Conservation (phyloP, 2,329 filamentous ascomycete species). For the Immersiporthe knoxdaviesiana region DNA sequence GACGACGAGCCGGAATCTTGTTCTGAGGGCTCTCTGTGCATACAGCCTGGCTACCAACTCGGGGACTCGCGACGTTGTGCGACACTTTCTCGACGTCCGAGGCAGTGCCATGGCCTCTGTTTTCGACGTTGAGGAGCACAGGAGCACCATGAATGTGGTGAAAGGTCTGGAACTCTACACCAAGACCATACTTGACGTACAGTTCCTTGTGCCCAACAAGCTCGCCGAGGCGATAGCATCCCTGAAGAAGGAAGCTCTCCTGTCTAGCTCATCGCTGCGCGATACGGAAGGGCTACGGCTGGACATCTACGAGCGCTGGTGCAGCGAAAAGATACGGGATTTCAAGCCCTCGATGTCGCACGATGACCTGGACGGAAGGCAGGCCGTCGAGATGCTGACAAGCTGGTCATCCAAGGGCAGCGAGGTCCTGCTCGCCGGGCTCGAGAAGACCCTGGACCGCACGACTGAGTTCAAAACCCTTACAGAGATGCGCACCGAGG, state of each 20-base stretch:
- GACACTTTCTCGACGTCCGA: slow-evolving; percentile 76
- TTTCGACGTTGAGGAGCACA: slow-evolving; percentile 54
- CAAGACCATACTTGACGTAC: slow-evolving; percentile 75
- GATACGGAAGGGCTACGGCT: slow-evolving; percentile 72
- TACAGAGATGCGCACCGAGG: slow-evolving; percentile 68
- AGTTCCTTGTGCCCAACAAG: slow-evolving; percentile 72
- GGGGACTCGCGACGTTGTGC: slow-evolving; percentile 76
- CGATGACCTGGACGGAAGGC: slow-evolving; percentile 68
- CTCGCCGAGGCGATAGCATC: slow-evolving; percentile 70
- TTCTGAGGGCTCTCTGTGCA: slow-evolving; percentile 77
- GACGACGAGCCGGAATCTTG: slow-evolving; percentile 49
- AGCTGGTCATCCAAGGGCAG: slow-evolving; percentile 67
- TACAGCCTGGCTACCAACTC: slow-evolving; percentile 82
- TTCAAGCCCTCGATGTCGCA: slow-evolving; percentile 88
- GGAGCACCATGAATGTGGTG: slow-evolving; percentile 56
- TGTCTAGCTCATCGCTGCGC: slow-evolving; percentile 71
- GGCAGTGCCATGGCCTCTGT: slow-evolving; percentile 67
- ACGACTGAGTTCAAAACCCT: slow-evolving; percentile 70
- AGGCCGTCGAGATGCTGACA: slow-evolving; percentile 63
- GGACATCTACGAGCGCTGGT: slow-evolving; percentile 79
- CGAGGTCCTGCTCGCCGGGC: slow-evolving; percentile 62
- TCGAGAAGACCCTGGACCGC: slow-evolving; percentile 61
- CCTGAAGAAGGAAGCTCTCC: slow-evolving; percentile 70
- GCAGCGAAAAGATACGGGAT: slow-evolving; percentile 78
- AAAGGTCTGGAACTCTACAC: slow-evolving; percentile 74